Evolutionary conservation across 2,329 filamentous ascomycete species (phyloP), one percentile per base, ranked within the genome.

Genomic region (Rhynchosporium graminicola): DNA sequence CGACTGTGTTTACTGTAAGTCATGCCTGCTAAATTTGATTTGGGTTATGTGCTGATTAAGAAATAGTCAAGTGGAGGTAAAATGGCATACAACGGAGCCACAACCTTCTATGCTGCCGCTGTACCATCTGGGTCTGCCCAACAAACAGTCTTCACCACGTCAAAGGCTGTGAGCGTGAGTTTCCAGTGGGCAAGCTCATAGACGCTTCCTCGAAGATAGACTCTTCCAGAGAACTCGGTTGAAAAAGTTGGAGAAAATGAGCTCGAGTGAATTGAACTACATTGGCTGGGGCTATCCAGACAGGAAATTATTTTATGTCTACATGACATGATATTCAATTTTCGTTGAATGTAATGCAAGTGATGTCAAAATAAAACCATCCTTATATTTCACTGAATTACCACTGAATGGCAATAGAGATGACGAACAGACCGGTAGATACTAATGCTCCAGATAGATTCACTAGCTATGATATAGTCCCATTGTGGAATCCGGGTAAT

Each of bases 1-100:
- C 76, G 12, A 74, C 76, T 6, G 69, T 71, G 6, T 76, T 76
- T 58, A 73, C 67, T 36, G 74, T 72, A 70, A 72, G 71, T 69
- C 59, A 46, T 54, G 3, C n/a, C 26, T 29, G 43, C 42, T 31
- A 13, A 2, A 40, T 33, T 26, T 13, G 4, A 9, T 29, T 13
- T n/a, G 38, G 31, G 29, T 9, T 20, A 43, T 45, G 36, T 54
- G 28, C 57, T 61, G 33, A 61, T 26, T 28, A 26, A 33, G 38
- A 47, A 42, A 48, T 60, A 70, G 68, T 59, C 60, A 5, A 67
- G 45, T 12, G 59, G 61, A 29, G 71, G 72, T 8, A 62, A 63
- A 20, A 61, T 75, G 31, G 63, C 70, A 3, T 73, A 74, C 48
- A 57, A 65, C 31, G 72, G 70, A 31, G 68, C 60, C 15, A 65